A percentile compares a stretch with the other conserved stretches of the same genome.
phyloP scores from a whole-genome alignment of 1,284 basidiomycete genomes.

The Trichosporon sp. region DNA sequence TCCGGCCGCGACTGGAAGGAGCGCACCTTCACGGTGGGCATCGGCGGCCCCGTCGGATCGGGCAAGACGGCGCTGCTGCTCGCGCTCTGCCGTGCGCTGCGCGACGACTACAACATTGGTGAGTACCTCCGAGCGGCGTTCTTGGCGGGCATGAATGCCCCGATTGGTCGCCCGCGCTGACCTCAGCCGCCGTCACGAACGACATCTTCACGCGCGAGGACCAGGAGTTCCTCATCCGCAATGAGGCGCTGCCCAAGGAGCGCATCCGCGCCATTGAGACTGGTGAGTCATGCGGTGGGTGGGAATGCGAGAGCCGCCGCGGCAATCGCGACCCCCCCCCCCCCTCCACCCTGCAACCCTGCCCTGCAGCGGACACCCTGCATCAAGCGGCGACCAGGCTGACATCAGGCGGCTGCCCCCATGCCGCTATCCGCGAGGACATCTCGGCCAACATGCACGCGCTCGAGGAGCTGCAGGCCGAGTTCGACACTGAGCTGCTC shows the following conservation, averaged over 20 bases:
- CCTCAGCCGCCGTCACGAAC: conserved; percentile 82
- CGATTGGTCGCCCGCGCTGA: no score
- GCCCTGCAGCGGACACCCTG: no score
- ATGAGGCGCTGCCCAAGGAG: conserved; percentile 74
- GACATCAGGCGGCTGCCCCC: conserved; percentile 73
- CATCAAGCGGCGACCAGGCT: not conserved
- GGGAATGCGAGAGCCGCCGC: no score
- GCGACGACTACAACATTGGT: conserved; percentile 87
- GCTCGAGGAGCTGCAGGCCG: conserved; percentile 90
- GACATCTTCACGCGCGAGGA: conserved; percentile 98
- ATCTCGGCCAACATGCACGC: conserved; percentile 96
- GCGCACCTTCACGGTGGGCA: conserved; percentile 92
- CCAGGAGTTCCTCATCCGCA: conserved; percentile 92
- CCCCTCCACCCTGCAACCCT: no score
- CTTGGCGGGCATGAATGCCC: no score
- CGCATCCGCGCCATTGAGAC: conserved; percentile 97
- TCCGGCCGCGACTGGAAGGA: conserved; percentile 79
- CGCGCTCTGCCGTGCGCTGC: conserved; percentile 78
- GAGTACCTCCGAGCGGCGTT: conserved; percentile 25
- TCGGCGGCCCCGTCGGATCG: conserved; percentile 94
- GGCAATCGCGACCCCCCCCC: no score
- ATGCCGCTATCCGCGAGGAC: conserved; percentile 94
- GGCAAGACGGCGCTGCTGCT: conserved; percentile 95
- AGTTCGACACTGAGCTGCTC: conserved; percentile 73
- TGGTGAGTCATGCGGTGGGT: no score